Evolutionary conservation across 106 monocot species (phyloP).

Genomic region (Dioscorea alata): DNA sequence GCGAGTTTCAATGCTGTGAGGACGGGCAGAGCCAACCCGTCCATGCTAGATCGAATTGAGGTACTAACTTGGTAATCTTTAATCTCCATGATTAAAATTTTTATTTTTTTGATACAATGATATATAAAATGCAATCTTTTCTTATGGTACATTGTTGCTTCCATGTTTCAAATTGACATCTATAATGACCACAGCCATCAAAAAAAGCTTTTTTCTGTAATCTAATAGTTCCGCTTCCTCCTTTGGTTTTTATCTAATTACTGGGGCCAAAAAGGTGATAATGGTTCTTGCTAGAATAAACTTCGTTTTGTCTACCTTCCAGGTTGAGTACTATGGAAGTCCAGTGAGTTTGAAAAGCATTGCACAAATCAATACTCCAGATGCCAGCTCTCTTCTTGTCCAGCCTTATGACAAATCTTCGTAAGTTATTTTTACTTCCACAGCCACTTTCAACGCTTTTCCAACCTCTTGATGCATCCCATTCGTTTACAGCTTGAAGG

Average conservation of each 20-base stretch:
- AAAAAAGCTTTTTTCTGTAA: too few relatives aligned
- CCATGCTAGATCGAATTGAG: constrained; percentile 93
- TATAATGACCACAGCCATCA: too few relatives aligned
- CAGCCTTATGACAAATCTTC: constrained; percentile 94
- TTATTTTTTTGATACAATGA: too few relatives aligned
- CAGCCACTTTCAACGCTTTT: not conserved
- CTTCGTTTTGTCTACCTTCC: constrained; percentile 3
- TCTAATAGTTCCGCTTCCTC: too few relatives aligned
- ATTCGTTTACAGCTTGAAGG: constrained; percentile 58
- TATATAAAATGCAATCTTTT: too few relatives aligned
- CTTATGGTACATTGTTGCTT: too few relatives aligned
- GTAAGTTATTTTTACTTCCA: constrained; percentile 25
- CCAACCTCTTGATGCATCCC: not conserved
- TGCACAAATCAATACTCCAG: constrained; percentile 94
- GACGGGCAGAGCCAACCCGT: constrained; percentile 91
- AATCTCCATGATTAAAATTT: too few relatives aligned
- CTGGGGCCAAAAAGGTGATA: too few relatives aligned
- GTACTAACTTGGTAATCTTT: constrained; percentile 16
- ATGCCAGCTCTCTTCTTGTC: constrained; percentile 78
- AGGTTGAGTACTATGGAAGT: constrained; percentile 98
- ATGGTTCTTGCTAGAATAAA: too few relatives aligned
- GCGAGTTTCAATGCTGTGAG: constrained; percentile 82
- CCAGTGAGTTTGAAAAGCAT: constrained; percentile 88
- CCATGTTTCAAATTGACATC: too few relatives aligned
- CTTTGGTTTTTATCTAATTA: too few relatives aligned